Evolutionary conservation across 1,139 yeast genomes (phyloP).

Genomic region (Pichia cactophila): DNA sequence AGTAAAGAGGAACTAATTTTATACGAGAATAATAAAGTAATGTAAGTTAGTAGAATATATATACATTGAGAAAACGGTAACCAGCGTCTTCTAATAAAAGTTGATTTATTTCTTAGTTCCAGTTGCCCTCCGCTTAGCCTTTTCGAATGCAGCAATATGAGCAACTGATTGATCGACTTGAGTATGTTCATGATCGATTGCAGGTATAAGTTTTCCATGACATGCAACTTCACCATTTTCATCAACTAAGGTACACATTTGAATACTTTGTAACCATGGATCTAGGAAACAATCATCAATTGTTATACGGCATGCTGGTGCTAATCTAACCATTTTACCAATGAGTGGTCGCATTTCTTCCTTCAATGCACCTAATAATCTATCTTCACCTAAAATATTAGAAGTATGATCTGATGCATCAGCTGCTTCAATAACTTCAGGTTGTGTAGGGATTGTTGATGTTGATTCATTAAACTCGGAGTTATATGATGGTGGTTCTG

Average conservation of each 20-base stretch:
- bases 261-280: conserved; percentile 60
- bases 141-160: conserved; percentile 88
- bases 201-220: conserved; percentile 29
- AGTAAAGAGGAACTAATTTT: not conserved
- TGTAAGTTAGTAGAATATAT: not conserved
- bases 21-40: not conserved
- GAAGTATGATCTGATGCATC: conserved; percentile 38
- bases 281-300: conserved; percentile 80
- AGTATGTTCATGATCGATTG: conserved; percentile 65
- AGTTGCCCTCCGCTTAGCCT: conserved; percentile 46
- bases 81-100: not conserved
- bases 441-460: not conserved
- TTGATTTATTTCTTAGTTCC: conserved; percentile 6
- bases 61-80: not conserved
- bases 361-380: conserved; percentile 63
- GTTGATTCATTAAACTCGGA: conserved; percentile 5
- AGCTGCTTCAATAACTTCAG: conserved; percentile 12
- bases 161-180: conserved; percentile 90
- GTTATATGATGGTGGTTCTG: conserved; percentile 28
- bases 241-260: conserved; percentile 53
- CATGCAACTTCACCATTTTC: conserved; percentile 30
- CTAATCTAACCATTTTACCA: conserved; percentile 69
- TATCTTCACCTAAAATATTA: conserved; percentile 59
- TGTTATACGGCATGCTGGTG: conserved; percentile 80
- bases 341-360: conserved; percentile 59